These are phyloP conservation scores for Alnus rubra DNA, from an alignment of 306 rosid species.

Conservation along the genomic window DNA sequence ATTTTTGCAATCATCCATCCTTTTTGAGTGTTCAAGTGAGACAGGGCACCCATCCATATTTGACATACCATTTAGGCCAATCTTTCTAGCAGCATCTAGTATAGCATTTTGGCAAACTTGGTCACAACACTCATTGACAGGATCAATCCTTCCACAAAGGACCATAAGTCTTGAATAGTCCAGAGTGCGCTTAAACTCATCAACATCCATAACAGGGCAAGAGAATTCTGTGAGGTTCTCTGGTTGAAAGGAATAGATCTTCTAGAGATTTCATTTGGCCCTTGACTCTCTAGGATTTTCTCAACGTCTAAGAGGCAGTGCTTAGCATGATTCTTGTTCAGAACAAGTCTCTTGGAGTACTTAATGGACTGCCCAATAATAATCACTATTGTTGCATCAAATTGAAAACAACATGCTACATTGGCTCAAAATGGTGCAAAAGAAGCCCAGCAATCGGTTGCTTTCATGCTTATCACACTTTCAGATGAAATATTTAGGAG, in stretches of 20 bases:
- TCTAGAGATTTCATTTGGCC: slow-evolving; percentile 48
- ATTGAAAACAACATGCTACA: slow-evolving; percentile 72
- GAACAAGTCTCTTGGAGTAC: too few relatives aligned
- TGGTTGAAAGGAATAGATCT: slow-evolving; percentile 48
- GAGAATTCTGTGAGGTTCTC: slow-evolving; percentile 56
- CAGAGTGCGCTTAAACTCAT: slow-evolving; percentile 52
- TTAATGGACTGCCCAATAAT: too few relatives aligned
- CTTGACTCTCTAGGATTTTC: slow-evolving; percentile 55
- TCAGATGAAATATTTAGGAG: slow-evolving; percentile 48
- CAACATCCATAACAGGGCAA: slow-evolving; percentile 49
- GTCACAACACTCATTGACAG: too few relatives aligned
- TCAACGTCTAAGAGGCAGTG: slow-evolving; percentile 67
- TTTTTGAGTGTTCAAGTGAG: slow-evolving; percentile 28
- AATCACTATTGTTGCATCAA: too few relatives aligned
- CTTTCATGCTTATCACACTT: slow-evolving; percentile 46
- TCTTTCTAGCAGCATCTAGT: too few relatives aligned
- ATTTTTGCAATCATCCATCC: slow-evolving; percentile 53
- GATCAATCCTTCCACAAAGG: too few relatives aligned
- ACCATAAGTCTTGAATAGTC: slow-evolving; percentile 56
- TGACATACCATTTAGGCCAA: slow-evolving; percentile 45
- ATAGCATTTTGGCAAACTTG: too few relatives aligned
- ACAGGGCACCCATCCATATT: slow-evolving; percentile 26
- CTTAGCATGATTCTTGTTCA: slow-evolving; percentile 50
- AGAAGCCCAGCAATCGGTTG: slow-evolving; percentile 62
- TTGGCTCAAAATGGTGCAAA: slow-evolving; percentile 74